Evolutionary conservation across 1,284 basidiomycete species (phyloP), one percentile per base, ranked within the genome.

Genomic region (Gastroboletus turbinatus): DNA sequence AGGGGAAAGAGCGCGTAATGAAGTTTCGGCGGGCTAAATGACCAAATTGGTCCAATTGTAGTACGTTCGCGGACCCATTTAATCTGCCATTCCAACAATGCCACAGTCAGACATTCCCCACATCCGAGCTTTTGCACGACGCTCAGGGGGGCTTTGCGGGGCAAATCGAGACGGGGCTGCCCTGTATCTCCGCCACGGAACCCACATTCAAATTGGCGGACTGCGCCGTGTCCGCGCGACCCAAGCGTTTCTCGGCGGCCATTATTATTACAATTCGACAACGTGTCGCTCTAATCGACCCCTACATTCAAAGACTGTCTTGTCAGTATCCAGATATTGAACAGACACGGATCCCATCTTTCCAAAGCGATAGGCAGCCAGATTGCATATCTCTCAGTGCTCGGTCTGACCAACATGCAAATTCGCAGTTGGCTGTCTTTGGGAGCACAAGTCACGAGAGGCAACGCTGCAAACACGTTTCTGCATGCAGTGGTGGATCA

Each of bases 381-480:
- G 21, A 32, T 17, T 7, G n/a, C 11, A 29, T 16, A 5, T 50
- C 33, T 42, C 17, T n/a, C 30, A 19, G 19, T 32, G 33, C 11
- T 8, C 39, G 32, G 11, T 21, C 38, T 43, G 29, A 25, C 33
- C 43, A 49, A 14, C 45, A 38, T 53, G 52, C 30, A 50, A 32
- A 49, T 40, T 47, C 49, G 51, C 40, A 46, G 46, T 52, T 52
- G 53, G 50, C 23, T 16, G 46, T 46, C 54, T 35, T 51, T n/a
- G 17, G 42, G 23, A 23, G n/a, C 36, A 29, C 42, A 23, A 42
- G 55, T 46, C 65, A 60, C 55, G 53, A 58, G 60, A 53, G 5
- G 55, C 67, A 71, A 67, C n/a, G 69, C 71, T 42, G 67, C 58
- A 71, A 68, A 66, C 68, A 69, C 68, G 68, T 73, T 73, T 46